These are phyloP conservation scores for Ophiostoma himal-ulmi DNA, from an alignment of 2,329 filamentous ascomycete genomes.

Conservation along the genomic window DNA sequence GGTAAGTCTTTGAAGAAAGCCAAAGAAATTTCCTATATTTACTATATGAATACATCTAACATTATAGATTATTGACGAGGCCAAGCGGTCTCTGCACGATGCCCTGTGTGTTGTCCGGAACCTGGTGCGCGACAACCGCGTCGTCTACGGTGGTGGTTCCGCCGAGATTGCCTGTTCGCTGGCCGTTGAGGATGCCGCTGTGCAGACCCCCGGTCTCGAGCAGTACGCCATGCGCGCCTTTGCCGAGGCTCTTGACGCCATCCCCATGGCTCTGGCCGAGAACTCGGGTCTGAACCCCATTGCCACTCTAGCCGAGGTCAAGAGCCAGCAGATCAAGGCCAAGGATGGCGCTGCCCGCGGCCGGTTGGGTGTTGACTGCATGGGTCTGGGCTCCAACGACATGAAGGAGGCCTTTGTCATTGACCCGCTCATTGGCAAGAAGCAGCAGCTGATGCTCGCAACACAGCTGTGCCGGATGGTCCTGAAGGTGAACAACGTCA, in stretches of 20 bases:
- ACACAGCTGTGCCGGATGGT: constrained; percentile 98
- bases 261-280: constrained; percentile 94
- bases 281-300: constrained; percentile 96
- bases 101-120: constrained; percentile 97
- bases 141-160: constrained; percentile 94
- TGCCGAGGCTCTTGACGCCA: constrained; percentile 83
- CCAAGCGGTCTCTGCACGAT: constrained; percentile 94
- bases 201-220: constrained; percentile 92
- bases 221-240: constrained; percentile 99
- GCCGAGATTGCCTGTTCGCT: constrained; percentile 96
- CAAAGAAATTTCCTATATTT: too few species aligned
- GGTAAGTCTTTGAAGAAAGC: constrained; percentile 33
- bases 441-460: constrained; percentile 90
- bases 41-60: constrained; percentile 3
- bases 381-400: constrained; percentile 89
- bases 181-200: constrained; percentile 89
- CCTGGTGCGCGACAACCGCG: constrained; percentile 88
- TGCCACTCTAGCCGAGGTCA: constrained; percentile 87
- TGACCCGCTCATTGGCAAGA: constrained; percentile 95
- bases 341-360: constrained; percentile 41
- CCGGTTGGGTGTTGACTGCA: constrained; percentile 91
- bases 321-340: constrained; percentile 90
- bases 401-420: constrained; percentile 99
- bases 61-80: constrained; percentile 89
- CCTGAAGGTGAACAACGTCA: constrained; percentile 94